A percentile compares a stretch with the other conserved stretches of the same genome.
Conservation (phyloP, 164 flowering plant species). For the Liriodendron chinense region DNA sequence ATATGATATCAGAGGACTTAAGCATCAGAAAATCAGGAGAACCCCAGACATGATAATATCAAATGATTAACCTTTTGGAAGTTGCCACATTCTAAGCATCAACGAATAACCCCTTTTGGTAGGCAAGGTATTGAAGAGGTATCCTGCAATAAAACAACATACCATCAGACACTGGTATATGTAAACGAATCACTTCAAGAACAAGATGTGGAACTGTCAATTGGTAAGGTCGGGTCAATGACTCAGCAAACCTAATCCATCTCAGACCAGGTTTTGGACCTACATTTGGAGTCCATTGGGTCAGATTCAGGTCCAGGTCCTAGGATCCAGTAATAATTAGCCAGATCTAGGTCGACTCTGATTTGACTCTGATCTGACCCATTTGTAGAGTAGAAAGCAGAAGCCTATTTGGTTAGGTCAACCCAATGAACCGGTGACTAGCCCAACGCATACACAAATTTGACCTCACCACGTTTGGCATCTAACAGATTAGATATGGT, state of each 20-base stretch:
- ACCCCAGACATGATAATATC: background rate
- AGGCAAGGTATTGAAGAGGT: constrained; percentile 23
- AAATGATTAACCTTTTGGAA: constrained; percentile 73
- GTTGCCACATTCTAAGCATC: constrained; percentile 64
- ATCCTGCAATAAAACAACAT: constrained; percentile 8
- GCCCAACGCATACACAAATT: too few relatives aligned
- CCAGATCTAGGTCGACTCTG: too few relatives aligned
- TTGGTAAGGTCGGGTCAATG: background rate
- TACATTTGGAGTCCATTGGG: too few relatives aligned
- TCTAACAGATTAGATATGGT: too few relatives aligned
- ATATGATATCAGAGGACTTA: background rate
- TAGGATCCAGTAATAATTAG: too few relatives aligned
- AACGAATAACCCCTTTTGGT: constrained; percentile 13
- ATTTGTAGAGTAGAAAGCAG: too few relatives aligned
- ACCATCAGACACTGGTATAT: background rate
- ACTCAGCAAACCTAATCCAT: background rate
- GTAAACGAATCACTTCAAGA: background rate
- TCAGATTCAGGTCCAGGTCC: too few relatives aligned
- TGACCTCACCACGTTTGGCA: too few relatives aligned
- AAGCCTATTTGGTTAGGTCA: too few relatives aligned
- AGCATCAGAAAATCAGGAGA: background rate
- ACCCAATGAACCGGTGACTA: too few relatives aligned
- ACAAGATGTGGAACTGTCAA: background rate
- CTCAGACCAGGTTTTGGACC: too few relatives aligned
- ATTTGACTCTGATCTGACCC: too few relatives aligned